These are phyloP conservation scores for Myrmaecium sp. DNA, from an alignment of 2,329 filamentous ascomycete genomes.

Conservation along the genomic window DNA sequence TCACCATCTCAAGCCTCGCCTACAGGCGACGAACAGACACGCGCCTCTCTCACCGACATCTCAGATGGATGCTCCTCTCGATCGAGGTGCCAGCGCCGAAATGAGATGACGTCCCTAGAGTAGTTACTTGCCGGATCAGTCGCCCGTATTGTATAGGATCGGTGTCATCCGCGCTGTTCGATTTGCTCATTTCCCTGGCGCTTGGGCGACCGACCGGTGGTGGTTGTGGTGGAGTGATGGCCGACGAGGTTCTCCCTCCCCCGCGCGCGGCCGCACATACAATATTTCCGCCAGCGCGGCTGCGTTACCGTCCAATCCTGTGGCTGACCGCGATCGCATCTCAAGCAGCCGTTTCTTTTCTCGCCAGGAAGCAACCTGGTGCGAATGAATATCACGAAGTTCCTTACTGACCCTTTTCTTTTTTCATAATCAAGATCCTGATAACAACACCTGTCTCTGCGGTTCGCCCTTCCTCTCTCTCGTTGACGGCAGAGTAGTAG, in stretches of 20 bases:
- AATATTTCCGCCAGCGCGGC: too few species aligned
- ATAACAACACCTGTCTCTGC: too few species aligned
- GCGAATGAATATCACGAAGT: slow-evolving; percentile 9
- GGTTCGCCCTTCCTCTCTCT: not conserved
- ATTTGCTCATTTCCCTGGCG: slow-evolving; percentile 4
- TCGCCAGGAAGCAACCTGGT: slow-evolving; percentile 12
- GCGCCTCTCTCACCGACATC: slow-evolving; percentile 1
- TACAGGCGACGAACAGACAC: too few species aligned
- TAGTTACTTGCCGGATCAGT: slow-evolving; percentile 6
- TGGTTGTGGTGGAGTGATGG: slow-evolving; percentile 10
- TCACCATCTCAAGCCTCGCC: too few species aligned
- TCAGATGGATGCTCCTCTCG: slow-evolving; percentile 1
- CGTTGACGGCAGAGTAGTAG: not conserved
- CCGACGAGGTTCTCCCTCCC: slow-evolving; percentile 13
- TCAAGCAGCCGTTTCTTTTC: slow-evolving; percentile 15
- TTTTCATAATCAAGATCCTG: too few species aligned
- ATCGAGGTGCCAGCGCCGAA: slow-evolving; percentile 3
- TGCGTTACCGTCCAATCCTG: slow-evolving; percentile 13
- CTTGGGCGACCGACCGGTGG: slow-evolving; percentile 13
- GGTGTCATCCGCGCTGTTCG: slow-evolving; percentile 4
- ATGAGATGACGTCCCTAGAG: slow-evolving; percentile 3
- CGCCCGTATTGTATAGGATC: not conserved
- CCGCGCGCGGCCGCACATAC: slow-evolving; percentile 9
- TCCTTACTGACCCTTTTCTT: too few species aligned
- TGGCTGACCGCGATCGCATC: slow-evolving; percentile 6